phyloP scores from a whole-genome alignment of 441 rosid genomes.

The Euphorbia schlechtendalii region DNA sequence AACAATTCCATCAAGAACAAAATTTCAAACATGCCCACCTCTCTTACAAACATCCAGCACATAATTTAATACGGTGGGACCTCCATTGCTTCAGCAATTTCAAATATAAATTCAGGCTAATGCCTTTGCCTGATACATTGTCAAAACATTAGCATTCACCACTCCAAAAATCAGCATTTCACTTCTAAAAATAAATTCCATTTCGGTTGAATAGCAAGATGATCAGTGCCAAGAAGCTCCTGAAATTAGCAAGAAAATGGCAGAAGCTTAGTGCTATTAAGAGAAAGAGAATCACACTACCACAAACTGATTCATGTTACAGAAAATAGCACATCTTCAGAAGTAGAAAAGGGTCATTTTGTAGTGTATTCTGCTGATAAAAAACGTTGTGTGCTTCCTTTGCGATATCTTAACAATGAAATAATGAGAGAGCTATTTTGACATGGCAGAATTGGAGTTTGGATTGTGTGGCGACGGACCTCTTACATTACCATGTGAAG shows the following conservation, averaged over 20 bases:
- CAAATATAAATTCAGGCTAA: background rate
- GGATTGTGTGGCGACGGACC: no score
- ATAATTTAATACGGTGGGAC: background rate
- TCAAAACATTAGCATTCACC: no score
- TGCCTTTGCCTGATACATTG: background rate
- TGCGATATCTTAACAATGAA: no score
- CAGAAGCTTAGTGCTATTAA: background rate
- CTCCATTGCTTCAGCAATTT: background rate
- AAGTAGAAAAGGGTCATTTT: no score
- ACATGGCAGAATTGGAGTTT: no score
- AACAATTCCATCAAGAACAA: background rate
- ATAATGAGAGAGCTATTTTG: no score
- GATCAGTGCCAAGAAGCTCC: background rate
- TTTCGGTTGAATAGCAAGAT: background rate
- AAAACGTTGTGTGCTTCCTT: no score
- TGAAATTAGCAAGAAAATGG: conserved; percentile 1
- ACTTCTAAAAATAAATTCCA: background rate
- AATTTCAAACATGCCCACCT: no score
- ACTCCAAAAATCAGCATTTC: background rate
- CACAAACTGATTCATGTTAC: no score
- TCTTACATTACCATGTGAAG: no score
- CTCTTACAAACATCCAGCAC: background rate
- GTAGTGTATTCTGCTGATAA: no score
- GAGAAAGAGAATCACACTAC: background rate
- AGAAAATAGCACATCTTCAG: no score